Conservation (phyloP, 23 red algal genomes). For the Rhodosorus marinus region DNA sequence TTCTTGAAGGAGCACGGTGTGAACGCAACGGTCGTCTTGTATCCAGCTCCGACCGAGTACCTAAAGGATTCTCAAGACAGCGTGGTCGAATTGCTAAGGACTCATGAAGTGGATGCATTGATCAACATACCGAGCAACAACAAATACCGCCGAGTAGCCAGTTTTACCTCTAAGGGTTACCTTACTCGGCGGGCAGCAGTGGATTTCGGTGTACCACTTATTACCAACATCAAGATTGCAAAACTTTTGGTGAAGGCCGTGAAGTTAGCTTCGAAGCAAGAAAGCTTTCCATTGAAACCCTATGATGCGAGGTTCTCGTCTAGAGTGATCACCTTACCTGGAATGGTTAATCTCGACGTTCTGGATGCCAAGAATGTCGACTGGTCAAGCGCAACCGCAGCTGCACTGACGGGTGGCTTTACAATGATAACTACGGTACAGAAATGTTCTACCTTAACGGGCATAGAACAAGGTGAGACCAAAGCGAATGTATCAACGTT, state of each 20-base stretch:
- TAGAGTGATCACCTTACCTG: conserved; percentile 71
- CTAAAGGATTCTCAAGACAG: conserved; percentile 31
- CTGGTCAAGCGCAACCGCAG: conserved; percentile 1
- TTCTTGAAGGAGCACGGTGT: conserved; percentile 90
- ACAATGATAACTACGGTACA: conserved; percentile 4
- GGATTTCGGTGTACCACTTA: conserved; percentile 78
- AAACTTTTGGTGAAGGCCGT: conserved; percentile 65
- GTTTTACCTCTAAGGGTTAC: conserved; percentile 76
- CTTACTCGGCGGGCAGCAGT: conserved; percentile 64
- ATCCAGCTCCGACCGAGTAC: conserved; percentile 66
- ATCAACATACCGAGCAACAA: conserved; percentile 95
- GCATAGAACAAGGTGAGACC: conserved; percentile 9
- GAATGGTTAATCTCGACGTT: conserved; percentile 35
- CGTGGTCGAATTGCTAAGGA: conserved; percentile 65
- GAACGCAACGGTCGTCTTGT: conserved; percentile 43
- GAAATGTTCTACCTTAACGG: neutral
- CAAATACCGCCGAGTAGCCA: conserved; percentile 64
- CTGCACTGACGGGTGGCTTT: conserved; percentile 49
- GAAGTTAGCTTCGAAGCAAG: conserved; percentile 6
- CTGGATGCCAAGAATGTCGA: neutral
- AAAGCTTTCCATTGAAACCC: conserved; percentile 18
- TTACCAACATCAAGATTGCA: conserved; percentile 98
- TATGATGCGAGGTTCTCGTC: conserved; percentile 71
- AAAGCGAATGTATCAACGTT: conserved; percentile 27
- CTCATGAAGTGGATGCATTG: conserved; percentile 65